These are phyloP conservation scores for Musa acuminata DNA, from an alignment of 176 grass and related monocot species.

Conservation along the genomic window DNA sequence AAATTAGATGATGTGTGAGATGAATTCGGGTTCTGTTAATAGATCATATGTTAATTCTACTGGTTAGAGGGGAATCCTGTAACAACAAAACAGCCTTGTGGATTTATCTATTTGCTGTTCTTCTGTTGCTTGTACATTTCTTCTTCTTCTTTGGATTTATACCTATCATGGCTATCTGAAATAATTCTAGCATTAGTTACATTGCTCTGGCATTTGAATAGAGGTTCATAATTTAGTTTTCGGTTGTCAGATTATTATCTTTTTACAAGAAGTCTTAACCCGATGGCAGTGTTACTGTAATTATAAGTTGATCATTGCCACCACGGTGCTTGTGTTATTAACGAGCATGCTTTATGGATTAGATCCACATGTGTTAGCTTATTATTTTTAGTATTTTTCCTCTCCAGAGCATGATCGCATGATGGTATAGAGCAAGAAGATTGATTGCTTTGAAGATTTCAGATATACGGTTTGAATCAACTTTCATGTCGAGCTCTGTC, in stretches of 20 bases:
- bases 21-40: not conserved
- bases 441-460: not conserved
- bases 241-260: conserved; percentile 14
- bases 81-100: not conserved
- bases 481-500: not conserved
- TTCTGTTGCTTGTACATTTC: too few relatives aligned
- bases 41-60: conserved; percentile 1
- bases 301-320: not conserved
- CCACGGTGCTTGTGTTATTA: conserved; percentile 5
- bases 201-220: conserved; percentile 19
- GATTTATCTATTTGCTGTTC: not conserved
- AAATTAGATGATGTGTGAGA: not conserved
- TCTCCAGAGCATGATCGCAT: conserved; percentile 4
- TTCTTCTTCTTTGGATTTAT: conserved; percentile 15
- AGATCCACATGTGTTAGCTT: not conserved
- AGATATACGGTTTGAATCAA: not conserved
- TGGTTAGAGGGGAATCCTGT: not conserved
- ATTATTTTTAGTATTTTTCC: not conserved
- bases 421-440: not conserved
- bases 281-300: not conserved
- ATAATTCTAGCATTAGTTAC: conserved; percentile 39
- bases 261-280: not conserved
- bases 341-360: conserved; percentile 1
- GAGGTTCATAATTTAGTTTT: conserved; percentile 20
- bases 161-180: conserved; percentile 26